Percentiles rank a stretch among this genome's conserved stretches.
Conservation (phyloP, 1,139 yeast genomes). For the Candida pseudoviswanathii region DNA sequence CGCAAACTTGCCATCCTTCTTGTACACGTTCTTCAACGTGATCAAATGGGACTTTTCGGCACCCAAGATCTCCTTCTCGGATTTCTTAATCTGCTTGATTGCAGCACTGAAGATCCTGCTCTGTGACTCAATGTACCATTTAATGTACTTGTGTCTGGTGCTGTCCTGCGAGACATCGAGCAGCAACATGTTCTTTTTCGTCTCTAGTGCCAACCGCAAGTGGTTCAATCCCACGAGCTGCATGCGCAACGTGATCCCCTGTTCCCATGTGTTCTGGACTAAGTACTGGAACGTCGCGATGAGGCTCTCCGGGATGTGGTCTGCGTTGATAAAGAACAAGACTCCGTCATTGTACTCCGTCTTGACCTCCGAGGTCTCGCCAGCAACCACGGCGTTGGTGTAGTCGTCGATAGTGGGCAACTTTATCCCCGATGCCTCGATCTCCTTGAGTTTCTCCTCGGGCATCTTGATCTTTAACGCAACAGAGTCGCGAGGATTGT, state of each 20-base stretch:
- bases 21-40: slow-evolving; percentile 59
- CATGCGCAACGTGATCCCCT: slow-evolving; percentile 49
- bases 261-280: slow-evolving; percentile 47
- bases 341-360: slow-evolving; percentile 40
- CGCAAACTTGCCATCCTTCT: slow-evolving; percentile 56
- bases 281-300: slow-evolving; percentile 55
- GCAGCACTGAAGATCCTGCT: slow-evolving; percentile 46
- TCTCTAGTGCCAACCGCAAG: slow-evolving; percentile 52
- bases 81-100: slow-evolving; percentile 47
- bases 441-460: slow-evolving; percentile 28
- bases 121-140: slow-evolving; percentile 47
- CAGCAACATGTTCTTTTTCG: slow-evolving; percentile 34
- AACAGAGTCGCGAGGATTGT: slow-evolving; percentile 65
- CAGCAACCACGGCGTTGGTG: slow-evolving; percentile 40
- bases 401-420: slow-evolving; percentile 52
- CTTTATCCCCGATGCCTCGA: slow-evolving; percentile 41
- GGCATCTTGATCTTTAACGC: slow-evolving; percentile 58
- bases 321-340: slow-evolving; percentile 41
- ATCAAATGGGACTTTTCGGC: slow-evolving; percentile 37
- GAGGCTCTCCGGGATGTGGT: slow-evolving; percentile 48
- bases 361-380: slow-evolving; percentile 11
- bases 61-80: slow-evolving; percentile 53
- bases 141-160: slow-evolving; percentile 26
- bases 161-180: slow-evolving; percentile 12
- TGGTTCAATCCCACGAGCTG: slow-evolving; percentile 62